phyloP scores from a whole-genome alignment of 768 basidiomycete species.

The Termitomyces sp. region DNA sequence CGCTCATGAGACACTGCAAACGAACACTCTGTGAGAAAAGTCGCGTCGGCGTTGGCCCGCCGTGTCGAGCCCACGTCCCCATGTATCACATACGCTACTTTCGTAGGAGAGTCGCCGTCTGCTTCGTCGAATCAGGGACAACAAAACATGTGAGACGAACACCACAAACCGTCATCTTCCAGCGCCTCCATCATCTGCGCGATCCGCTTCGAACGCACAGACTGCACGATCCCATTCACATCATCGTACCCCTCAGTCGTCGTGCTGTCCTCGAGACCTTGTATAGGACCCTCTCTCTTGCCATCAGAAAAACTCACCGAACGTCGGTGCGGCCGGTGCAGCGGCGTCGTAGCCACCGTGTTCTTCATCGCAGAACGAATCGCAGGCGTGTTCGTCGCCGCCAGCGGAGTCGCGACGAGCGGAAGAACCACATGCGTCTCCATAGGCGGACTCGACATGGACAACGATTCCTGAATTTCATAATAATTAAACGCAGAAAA shows the following conservation, averaged over 20 bases:
- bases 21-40: constrained; percentile 91
- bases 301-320: constrained; percentile 98
- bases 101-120: constrained; percentile 47
- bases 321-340: constrained; percentile 53
- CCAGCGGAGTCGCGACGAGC: constrained; percentile 19
- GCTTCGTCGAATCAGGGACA: no score
- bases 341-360: constrained; percentile 50
- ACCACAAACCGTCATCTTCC: constrained; percentile 56
- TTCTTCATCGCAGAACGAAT: constrained; percentile 42
- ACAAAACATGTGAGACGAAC: background rate
- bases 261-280: constrained; percentile 39
- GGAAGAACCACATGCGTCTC: constrained; percentile 3
- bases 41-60: constrained; percentile 31
- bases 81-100: constrained; percentile 38
- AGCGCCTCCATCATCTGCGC: constrained; percentile 74
- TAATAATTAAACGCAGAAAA: constrained; percentile 35
- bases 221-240: constrained; percentile 38
- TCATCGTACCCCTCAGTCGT: constrained; percentile 29
- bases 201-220: constrained; percentile 75
- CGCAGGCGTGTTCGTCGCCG: constrained; percentile 26
- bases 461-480: constrained; percentile 16
- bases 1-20: constrained; percentile 92
- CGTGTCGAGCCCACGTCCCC: no score
- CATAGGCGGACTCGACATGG: constrained; percentile 8
- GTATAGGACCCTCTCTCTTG: constrained; percentile 82